These are phyloP conservation scores for Lactarius pseudohatsudake DNA, from an alignment of 768 basidiomycete genomes.

Conservation along the genomic window DNA sequence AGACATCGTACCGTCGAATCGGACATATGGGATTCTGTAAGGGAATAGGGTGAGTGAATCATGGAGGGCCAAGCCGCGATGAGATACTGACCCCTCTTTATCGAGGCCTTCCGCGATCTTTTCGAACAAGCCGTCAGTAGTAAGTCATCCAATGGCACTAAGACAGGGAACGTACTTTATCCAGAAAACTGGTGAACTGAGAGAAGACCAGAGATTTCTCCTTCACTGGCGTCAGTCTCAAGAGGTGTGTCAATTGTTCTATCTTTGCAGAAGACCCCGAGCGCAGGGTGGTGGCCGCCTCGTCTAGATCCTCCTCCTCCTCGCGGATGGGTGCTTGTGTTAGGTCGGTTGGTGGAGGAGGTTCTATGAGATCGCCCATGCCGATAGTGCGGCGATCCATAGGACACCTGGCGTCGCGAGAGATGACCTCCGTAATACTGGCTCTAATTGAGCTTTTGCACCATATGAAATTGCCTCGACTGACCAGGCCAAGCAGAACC, in stretches of 20 bases:
- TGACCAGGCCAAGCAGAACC: slow-evolving; percentile 72
- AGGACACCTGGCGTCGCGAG: slow-evolving; percentile 74
- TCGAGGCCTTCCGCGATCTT: slow-evolving; percentile 73
- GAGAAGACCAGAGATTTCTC: slow-evolving; percentile 89
- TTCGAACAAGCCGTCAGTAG: neutral
- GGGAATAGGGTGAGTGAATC: slow-evolving; percentile 4
- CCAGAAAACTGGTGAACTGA: slow-evolving; percentile 84
- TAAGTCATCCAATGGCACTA: neutral
- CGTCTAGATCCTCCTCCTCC: slow-evolving; percentile 42
- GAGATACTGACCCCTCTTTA: slow-evolving; percentile 52
- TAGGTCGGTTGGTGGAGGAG: slow-evolving; percentile 62
- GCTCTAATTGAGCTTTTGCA: slow-evolving; percentile 14
- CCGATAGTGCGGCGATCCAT: slow-evolving; percentile 75
- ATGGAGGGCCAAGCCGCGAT: neutral
- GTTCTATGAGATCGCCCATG: slow-evolving; percentile 57
- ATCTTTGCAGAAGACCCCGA: slow-evolving; percentile 79
- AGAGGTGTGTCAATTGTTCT: slow-evolving; percentile 72
- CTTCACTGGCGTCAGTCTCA: slow-evolving; percentile 61
- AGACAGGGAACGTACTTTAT: slow-evolving; percentile 51
- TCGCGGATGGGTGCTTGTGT: slow-evolving; percentile 54
- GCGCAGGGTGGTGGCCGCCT: slow-evolving; percentile 38
- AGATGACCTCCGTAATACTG: slow-evolving; percentile 69
- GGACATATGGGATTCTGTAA: slow-evolving; percentile 66
- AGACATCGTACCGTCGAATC: slow-evolving; percentile 88
- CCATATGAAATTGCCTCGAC: slow-evolving; percentile 21